Percentiles rank a stretch among this genome's conserved stretches.
These are phyloP conservation scores for Pseudozyma sp. DNA, from an alignment of 1,284 basidiomycete species.

Conservation along the genomic window DNA sequence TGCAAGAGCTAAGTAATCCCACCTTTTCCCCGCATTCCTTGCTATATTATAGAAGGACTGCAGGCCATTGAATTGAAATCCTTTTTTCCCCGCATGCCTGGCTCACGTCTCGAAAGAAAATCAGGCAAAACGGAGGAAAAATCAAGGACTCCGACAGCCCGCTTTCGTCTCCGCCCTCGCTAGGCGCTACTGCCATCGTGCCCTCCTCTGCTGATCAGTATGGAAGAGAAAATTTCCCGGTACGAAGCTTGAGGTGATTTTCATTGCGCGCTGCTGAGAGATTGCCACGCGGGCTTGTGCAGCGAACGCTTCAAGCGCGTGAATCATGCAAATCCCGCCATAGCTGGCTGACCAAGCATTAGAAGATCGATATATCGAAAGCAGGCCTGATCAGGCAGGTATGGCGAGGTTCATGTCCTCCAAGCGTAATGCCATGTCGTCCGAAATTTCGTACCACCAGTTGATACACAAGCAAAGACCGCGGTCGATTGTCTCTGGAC, in stretches of 20 bases:
- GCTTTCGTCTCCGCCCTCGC: no score
- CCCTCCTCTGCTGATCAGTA: no score
- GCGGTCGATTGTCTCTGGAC: slow-evolving; percentile 7
- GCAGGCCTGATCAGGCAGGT: not conserved
- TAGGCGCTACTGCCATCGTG: no score
- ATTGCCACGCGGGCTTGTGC: no score
- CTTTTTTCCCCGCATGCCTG: not conserved
- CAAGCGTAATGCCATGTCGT: slow-evolving; percentile 38
- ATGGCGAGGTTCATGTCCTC: slow-evolving; percentile 32
- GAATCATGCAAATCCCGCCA: not conserved
- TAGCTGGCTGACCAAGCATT: not conserved
- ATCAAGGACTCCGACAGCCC: no score
- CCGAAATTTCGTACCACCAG: slow-evolving; percentile 63
- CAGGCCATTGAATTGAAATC: not conserved
- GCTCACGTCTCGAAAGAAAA: no score
- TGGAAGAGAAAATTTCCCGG: no score
- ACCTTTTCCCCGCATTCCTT: not conserved
- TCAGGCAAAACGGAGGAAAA: no score
- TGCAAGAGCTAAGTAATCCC: not conserved
- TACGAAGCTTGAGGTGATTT: not conserved
- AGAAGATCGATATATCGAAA: not conserved
- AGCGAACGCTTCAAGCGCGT: no score
- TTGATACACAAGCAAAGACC: slow-evolving; percentile 62
- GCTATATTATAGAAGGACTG: not conserved
- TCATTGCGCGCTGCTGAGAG: not conserved